Evolutionary conservation across 2,329 filamentous ascomycete species (phyloP), one percentile per base, ranked within the genome.

Genomic region (Colletotrichum australisinense): DNA sequence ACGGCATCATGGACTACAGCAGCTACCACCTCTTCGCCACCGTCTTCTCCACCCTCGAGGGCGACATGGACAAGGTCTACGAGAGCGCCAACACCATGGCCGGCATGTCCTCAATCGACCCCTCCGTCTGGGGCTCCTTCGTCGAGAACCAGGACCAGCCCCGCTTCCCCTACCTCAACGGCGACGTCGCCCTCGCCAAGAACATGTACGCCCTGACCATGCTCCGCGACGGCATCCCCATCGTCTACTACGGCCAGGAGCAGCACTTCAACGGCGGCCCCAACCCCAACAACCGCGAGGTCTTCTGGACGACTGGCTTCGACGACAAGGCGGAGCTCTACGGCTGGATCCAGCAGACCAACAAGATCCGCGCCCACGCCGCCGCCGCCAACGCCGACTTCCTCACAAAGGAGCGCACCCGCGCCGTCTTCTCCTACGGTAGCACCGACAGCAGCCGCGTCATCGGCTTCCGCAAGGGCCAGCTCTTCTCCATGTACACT

Each of bases 231-330:
- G 91, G 91, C 24, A 89, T 93, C 55, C 90, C 91, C 0, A 89
- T 92, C 67, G 84, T 93, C 42, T 93, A 93, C 80, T 88, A 92
- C 76, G 91, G 91, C 52, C 89, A 91, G 75, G 91, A 93, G 80
- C 91, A 93, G 77, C 88, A 88, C 75, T 90, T 87, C 78, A 78
- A 83, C 3, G 84, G 84, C 24, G 83, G 80, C 42, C 81, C 81
- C 64, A 89, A 88, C 14, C 81, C 85, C 0, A 85, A 84, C 67
- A 87, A 88, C 77, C 88, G 89, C 16, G 89, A 91, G 78, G 88
- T 89, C 8, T 83, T 89, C 59, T 92, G 90, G 90, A 80, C 86
- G 12, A 56, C 38, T 1, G 81, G 81, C 12, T 92, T 87, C 79
- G 78, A 84, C 72, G 87, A 82, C 1, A 74, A 81, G 5, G 76